A percentile compares a stretch with the other conserved stretches of the same genome.
Conservation (phyloP, 768 basidiomycete genomes). For the Strobilomyces confusus region DNA sequence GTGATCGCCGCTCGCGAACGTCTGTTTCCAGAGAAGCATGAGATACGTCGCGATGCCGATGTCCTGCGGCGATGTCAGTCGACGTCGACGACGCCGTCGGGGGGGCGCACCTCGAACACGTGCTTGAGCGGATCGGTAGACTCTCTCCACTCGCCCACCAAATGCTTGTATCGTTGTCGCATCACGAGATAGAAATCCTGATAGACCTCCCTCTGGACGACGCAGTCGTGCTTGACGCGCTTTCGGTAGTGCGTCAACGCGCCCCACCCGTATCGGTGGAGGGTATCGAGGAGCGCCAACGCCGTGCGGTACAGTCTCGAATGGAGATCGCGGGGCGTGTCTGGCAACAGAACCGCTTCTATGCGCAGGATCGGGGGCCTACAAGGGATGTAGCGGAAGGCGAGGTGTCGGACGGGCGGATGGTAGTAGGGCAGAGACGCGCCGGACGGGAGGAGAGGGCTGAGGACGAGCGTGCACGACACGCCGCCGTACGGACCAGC, state of each 20-base stretch:
- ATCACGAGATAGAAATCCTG: conserved; percentile 89
- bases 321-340: conserved; percentile 44
- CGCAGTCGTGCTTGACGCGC: conserved; percentile 75
- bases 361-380: conserved; percentile 23
- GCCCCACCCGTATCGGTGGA: conserved; percentile 91
- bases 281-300: conserved; percentile 72
- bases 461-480: conserved; percentile 49
- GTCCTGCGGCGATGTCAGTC: conserved; percentile 49
- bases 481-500: conserved; percentile 20
- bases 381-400: conserved; percentile 63
- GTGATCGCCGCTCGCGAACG: conserved; percentile 36
- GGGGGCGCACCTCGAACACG: conserved; percentile 69
- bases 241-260: conserved; percentile 79
- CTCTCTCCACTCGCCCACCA: conserved; percentile 74
- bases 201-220: conserved; percentile 73
- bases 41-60: conserved; percentile 93
- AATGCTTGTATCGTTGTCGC: conserved; percentile 77
- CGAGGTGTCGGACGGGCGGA: conserved; percentile 74
- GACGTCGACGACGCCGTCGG: background rate
- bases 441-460: conserved; percentile 47
- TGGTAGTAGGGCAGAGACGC: conserved; percentile 82
- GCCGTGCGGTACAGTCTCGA: conserved; percentile 78
- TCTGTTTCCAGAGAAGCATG: conserved; percentile 85
- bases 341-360: conserved; percentile 36
- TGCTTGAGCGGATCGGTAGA: conserved; percentile 86